Evolutionary conservation across 257 asterid species (phyloP), one percentile per base, ranked within the genome.

Genomic region (Lithospermum erythrorhizon): DNA sequence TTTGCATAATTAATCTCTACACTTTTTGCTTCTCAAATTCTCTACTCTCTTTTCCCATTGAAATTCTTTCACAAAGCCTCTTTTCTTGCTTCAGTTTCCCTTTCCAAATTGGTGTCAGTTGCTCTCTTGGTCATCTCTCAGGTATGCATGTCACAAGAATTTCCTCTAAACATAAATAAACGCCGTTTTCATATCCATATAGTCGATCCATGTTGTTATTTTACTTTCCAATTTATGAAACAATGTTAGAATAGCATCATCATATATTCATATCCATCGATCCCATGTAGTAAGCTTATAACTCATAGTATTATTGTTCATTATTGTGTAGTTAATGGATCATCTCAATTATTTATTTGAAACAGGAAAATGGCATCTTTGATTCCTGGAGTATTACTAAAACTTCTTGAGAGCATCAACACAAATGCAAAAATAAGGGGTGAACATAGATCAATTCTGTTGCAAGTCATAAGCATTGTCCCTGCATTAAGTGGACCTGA

Each of bases 381-480:
- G 3, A 77, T 78, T 19, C 93, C 95, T n/a, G 96, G 94, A 62
- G 91, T 87, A 10, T 80, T 85, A 17, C 75, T 87, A 55, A 85
- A 85, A 63, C 95, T 90, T 68, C 91, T 90, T 30, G 86, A 85
- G 63, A 82, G 70, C 9, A 85, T 85, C 9, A 63, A 87, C 57
- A 80, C 98, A 45, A 82, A 73, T 76, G 56, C 72, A 2, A 87
- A 85, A 59, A 80, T 87, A 21, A 82, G 90, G 0, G 96, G 98
- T 0, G 95, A 82, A 62, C 55, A 90, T 21, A 65, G 96, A 6
- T 85, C 96, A 2, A 63, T 84, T 41, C 84, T 85, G 0, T 61
- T 90, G 30, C 95, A 90, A 62, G 95, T 83, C 27, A 82, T 85
- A 78, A 83, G 86, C 83, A 87, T 90, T 16, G 95, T 90, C 21